These are phyloP conservation scores for Ceratocystis cacaofunesta DNA, from an alignment of 2,329 filamentous ascomycete species.

Conservation along the genomic window DNA sequence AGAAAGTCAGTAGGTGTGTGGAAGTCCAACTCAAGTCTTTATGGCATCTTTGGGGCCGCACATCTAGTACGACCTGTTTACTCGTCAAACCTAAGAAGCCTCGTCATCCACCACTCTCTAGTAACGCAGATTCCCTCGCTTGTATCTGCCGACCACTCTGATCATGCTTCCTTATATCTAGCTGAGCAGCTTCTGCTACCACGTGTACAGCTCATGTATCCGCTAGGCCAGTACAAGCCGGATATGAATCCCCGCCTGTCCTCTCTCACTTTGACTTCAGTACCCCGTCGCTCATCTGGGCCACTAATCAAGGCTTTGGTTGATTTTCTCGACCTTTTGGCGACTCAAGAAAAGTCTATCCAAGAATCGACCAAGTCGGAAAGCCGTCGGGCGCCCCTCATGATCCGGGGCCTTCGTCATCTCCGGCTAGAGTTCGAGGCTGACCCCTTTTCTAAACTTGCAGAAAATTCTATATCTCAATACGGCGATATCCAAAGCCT, in stretches of 20 bases:
- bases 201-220: constrained; percentile 32
- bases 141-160: constrained; percentile 25
- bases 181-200: constrained; percentile 32
- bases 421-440: constrained; percentile 41
- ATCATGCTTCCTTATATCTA: constrained; percentile 26
- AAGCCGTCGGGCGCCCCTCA: constrained; percentile 27
- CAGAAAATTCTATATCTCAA: constrained; percentile 22
- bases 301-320: constrained; percentile 34
- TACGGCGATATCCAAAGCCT: constrained; percentile 30
- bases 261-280: constrained; percentile 37
- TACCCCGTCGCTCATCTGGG: constrained; percentile 40
- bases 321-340: constrained; percentile 32
- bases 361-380: constrained; percentile 20
- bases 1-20: constrained; percentile 21
- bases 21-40: constrained; percentile 24
- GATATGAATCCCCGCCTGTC: constrained; percentile 41
- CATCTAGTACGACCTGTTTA: constrained; percentile 38
- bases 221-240: constrained; percentile 33
- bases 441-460: constrained; percentile 24
- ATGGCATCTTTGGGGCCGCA: constrained; percentile 31
- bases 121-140: constrained; percentile 40
- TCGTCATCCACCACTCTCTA: constrained; percentile 45
- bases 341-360: constrained; percentile 36
- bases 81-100: constrained; percentile 36
- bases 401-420: constrained; percentile 37